These are phyloP conservation scores for Trichoderma cornu-damae DNA, from an alignment of 2,329 filamentous ascomycete species.

Conservation along the genomic window DNA sequence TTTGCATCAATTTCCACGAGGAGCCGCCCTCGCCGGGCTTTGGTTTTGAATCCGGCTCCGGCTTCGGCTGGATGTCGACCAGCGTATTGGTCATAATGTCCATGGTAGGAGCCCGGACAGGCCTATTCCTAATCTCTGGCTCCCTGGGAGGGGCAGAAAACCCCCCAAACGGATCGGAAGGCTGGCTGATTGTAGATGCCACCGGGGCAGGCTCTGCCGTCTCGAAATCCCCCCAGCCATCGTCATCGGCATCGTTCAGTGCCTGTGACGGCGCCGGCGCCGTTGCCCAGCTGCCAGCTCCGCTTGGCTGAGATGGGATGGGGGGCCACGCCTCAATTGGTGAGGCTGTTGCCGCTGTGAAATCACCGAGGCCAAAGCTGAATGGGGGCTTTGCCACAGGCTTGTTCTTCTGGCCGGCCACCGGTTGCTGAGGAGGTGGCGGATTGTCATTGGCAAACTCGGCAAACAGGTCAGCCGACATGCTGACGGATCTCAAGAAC, in stretches of 20 bases:
- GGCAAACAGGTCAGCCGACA: slow-evolving; percentile 63
- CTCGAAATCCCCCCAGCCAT: slow-evolving; percentile 66
- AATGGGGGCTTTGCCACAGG: slow-evolving; percentile 28
- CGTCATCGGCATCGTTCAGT: slow-evolving; percentile 36
- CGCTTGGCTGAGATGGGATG: slow-evolving; percentile 25
- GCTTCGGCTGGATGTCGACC: slow-evolving; percentile 33
- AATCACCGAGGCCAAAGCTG: slow-evolving; percentile 23
- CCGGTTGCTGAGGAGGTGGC: slow-evolving; percentile 22
- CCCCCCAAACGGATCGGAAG: background rate
- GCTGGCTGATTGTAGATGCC: slow-evolving; percentile 12
- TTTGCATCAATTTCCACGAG: slow-evolving; percentile 11
- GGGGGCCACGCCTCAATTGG: slow-evolving; percentile 31
- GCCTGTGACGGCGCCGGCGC: background rate
- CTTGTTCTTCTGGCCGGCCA: slow-evolving; percentile 15
- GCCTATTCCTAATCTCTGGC: slow-evolving; percentile 22
- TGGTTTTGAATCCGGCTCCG: background rate
- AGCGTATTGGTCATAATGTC: slow-evolving; percentile 52
- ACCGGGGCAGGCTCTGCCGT: slow-evolving; percentile 39
- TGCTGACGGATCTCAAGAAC: slow-evolving; percentile 28
- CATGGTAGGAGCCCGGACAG: slow-evolving; percentile 46
- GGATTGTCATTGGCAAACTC: slow-evolving; percentile 44
- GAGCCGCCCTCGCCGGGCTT: background rate
- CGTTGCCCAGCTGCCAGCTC: slow-evolving; percentile 22
- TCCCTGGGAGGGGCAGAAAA: background rate
- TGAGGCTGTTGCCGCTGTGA: slow-evolving; percentile 19